Base-by-base conservation (phyloP, 805 yeast species). In the Candida krabiensis region DNA sequence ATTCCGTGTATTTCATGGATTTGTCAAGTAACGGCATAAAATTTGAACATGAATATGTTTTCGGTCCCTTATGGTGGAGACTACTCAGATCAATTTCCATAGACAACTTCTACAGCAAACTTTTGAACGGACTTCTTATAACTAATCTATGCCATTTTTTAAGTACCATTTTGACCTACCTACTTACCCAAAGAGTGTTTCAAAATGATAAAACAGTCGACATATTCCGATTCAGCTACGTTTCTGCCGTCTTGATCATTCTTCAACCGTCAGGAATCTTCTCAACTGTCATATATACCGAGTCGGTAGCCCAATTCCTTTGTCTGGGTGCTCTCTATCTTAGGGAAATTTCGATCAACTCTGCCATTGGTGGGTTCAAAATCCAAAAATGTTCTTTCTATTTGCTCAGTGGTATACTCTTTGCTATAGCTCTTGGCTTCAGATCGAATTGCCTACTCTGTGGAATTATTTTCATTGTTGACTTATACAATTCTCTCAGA, bases 21-120 rank as follows among this genome's bases (percentile, higher is more conserved):
- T 58, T 81, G 38, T 77, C 85, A 23, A 55, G 61, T 8, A 59
- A 73, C 12, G 78, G 73, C 0, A 63, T 70, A 2, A 58, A 64
- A n/a, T 90, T 70, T 60, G 98, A 91, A 61, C 96, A 91, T 58
- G 95, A 89, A 61, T 85, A 78, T 71, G 97, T 95, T 4, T 91
- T 87, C 57, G 80, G 95, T 19, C 85, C 85, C 9, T 54, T 78
- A 2, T 91, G 96, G 95, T 72, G 83, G 67, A 55, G 75, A 17
- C 31, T 80, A 3, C 33, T 60, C 30, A 56, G 46, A 3, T 50
- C 47, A 9, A 12, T 49, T 28, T 34, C 47, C 16, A 9, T 36
- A 6, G 45, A 55, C 24, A 64, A 66, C 41, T 60, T 76, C 34
- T 77, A 77, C 55, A 49, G 53, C 13, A 69, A 71, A 19, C 61